Percentiles rank a stretch among this genome's conserved stretches.
Conservation (phyloP, 345 rosid species). For the Populus tremula region DNA sequence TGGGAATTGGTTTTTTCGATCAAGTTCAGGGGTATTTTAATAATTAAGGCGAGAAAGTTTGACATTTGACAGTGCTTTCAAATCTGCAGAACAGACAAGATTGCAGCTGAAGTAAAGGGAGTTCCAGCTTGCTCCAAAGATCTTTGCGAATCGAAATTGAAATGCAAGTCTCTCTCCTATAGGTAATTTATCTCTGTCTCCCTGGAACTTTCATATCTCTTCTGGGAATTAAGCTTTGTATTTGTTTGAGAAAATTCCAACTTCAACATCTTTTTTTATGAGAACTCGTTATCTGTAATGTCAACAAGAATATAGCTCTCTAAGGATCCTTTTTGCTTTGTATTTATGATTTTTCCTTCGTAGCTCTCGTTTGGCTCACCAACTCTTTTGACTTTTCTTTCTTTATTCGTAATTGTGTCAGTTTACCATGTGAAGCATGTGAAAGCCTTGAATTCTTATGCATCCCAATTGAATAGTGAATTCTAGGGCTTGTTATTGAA, state of each 20-base stretch:
- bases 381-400: neutral
- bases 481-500: neutral
- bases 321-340: neutral
- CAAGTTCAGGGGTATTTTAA: too few species aligned
- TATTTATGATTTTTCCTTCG: neutral
- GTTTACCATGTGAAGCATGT: neutral
- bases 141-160: neutral
- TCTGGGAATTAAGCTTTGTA: neutral
- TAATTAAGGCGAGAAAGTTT: too few species aligned
- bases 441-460: neutral
- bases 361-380: neutral
- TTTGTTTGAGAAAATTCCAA: neutral
- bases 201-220: conserved; percentile 1
- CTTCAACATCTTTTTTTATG: neutral
- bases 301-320: neutral
- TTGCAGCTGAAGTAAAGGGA: neutral
- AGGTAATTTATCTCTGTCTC: neutral
- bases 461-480: neutral
- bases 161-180: neutral
- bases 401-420: neutral
- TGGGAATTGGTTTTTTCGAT: too few species aligned
- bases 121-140: neutral
- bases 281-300: neutral
- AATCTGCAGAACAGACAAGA: neutral
- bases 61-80: too few species aligned